Conservation (phyloP, 2,329 filamentous ascomycete genomes). For the Phialocephala subalpina region DNA sequence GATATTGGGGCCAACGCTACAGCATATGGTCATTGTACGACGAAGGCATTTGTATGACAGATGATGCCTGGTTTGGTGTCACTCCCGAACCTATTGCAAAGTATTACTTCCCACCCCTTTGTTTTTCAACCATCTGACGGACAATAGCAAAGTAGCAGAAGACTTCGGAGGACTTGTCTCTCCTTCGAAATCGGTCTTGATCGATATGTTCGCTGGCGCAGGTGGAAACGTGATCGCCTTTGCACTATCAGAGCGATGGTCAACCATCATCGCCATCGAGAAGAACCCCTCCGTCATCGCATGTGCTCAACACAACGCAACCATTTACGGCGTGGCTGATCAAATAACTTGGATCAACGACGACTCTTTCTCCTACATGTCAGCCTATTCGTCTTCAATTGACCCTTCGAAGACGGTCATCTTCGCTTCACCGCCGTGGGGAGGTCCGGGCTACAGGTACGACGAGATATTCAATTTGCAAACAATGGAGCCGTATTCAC, state of each 20-base stretch:
- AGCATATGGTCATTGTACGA: conserved; percentile 89
- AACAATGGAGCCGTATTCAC: conserved; percentile 87
- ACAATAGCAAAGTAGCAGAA: conserved; percentile 72
- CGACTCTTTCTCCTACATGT: conserved; percentile 73
- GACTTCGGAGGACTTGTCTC: conserved; percentile 64
- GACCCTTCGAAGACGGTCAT: conserved; percentile 53
- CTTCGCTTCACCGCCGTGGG: conserved; percentile 80
- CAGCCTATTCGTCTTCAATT: conserved; percentile 30
- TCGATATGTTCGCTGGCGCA: conserved; percentile 91
- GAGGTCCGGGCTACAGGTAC: conserved; percentile 70
- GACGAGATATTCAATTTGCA: conserved; percentile 81
- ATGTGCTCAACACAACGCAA: conserved; percentile 92
- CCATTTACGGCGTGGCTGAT: conserved; percentile 79
- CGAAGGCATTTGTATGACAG: conserved; percentile 87
- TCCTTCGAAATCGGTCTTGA: conserved; percentile 53
- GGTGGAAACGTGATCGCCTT: conserved; percentile 98
- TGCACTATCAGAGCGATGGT: conserved; percentile 80
- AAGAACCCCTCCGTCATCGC: conserved; percentile 80
- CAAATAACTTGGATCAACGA: conserved; percentile 87
- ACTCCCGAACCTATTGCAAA: conserved; percentile 91
- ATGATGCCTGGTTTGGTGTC: conserved; percentile 96
- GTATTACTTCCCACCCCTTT: conserved; percentile 55
- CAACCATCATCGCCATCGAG: conserved; percentile 87
- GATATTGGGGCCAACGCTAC: conserved; percentile 91
- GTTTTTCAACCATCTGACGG: conserved; percentile 15